Conservation (phyloP, 352 stramenopile species). For the Thalassiosira sp. region DNA sequence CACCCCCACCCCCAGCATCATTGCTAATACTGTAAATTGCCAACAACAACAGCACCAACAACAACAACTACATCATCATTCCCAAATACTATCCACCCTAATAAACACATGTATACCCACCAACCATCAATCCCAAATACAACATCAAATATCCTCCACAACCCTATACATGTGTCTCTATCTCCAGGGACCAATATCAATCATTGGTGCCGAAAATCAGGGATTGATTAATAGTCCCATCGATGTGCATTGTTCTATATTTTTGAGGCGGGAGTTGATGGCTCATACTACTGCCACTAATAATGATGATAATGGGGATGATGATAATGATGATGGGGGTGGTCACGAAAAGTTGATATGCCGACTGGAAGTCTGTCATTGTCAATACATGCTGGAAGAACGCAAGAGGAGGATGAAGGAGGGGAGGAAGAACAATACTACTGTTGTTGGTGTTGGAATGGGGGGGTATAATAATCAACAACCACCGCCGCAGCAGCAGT, state of each 20-base stretch:
- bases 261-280: constrained; percentile 11
- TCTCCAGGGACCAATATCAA: constrained; percentile 12
- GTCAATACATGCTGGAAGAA: background rate
- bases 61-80: background rate
- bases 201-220: constrained; percentile 44
- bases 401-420: background rate
- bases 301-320: too few species aligned
- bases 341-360: background rate
- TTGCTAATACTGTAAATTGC: background rate
- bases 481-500: too few species aligned
- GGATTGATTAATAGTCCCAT: constrained; percentile 27
- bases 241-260: constrained; percentile 34
- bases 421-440: background rate
- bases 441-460: too few species aligned
- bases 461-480: too few species aligned
- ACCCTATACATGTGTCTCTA: constrained; percentile 29
- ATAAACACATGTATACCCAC: constrained; percentile 6
- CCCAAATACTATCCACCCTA: background rate
- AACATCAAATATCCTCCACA: background rate
- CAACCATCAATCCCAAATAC: background rate
- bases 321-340: background rate
- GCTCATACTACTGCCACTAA: background rate
- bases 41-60: background rate
- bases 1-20: background rate
- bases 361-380: background rate